Percentiles rank a stretch among this genome's conserved stretches.
Evolutionary conservation across 148 eudicot species (phyloP).

Genomic region (Chenopodium suecicum): DNA sequence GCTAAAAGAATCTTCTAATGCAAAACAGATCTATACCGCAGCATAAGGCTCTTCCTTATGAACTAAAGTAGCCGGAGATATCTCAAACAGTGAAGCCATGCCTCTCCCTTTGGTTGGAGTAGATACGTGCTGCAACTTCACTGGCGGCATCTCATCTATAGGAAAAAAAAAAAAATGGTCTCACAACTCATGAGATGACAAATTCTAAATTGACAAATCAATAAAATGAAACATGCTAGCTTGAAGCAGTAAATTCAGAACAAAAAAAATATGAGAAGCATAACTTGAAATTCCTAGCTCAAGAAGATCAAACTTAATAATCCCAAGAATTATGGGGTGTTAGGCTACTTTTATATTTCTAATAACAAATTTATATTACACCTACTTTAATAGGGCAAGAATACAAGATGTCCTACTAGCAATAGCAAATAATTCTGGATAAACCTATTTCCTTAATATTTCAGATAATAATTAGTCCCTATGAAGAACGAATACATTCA

Average conservation of each 20-base stretch:
- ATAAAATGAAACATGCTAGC: not conserved
- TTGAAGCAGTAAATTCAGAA: not conserved
- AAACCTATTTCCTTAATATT: no score
- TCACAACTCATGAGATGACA: constrained; percentile 1
- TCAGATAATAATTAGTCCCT: no score
- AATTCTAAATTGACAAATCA: not conserved
- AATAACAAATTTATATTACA: no score
- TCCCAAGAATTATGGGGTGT: not conserved
- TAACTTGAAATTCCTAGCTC: not conserved
- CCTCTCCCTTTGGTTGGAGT: constrained; percentile 82
- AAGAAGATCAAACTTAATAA: not conserved
- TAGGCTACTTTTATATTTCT: no score
- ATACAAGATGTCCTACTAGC: no score
- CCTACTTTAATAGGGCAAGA: no score
- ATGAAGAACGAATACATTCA: no score
- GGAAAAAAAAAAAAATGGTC: constrained; percentile 1
- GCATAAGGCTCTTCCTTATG: constrained; percentile 85
- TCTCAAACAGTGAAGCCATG: constrained; percentile 52
- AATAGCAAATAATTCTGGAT: no score
- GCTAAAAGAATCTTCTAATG: not conserved
- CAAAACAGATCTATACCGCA: constrained; percentile 51
- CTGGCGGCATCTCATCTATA: constrained; percentile 51
- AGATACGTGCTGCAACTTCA: constrained; percentile 49
- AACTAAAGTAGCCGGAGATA: constrained; percentile 61
- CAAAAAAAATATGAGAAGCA: not conserved